A percentile compares a stretch with the other conserved stretches of the same genome.
Conservation (phyloP, 352 stramenopile species). For the Globisporangium takayamanum region DNA sequence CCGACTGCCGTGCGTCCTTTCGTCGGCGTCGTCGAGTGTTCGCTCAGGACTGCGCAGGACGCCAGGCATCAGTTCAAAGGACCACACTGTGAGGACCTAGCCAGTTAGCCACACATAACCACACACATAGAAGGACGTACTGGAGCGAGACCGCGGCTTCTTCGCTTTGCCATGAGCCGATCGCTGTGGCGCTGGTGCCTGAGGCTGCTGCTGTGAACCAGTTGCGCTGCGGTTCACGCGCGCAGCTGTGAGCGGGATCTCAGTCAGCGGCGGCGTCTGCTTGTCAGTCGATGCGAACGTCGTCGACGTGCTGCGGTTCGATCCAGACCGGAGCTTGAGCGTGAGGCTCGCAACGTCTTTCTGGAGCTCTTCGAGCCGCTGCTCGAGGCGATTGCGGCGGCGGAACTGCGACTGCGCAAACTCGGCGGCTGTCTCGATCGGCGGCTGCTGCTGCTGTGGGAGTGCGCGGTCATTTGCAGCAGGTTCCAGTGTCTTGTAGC, state of each 20-base stretch:
- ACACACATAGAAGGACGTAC: constrained; percentile 3
- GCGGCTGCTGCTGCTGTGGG: constrained; percentile 4
- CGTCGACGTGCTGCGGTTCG: constrained; percentile 25
- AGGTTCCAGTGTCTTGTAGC: constrained; percentile 8
- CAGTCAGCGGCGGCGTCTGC: constrained; percentile 11
- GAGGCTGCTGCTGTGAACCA: background rate
- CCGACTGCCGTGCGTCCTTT: constrained; percentile 7
- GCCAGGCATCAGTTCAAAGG: background rate
- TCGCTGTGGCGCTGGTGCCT: background rate
- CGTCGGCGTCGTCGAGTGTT: constrained; percentile 15
- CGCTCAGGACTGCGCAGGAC: constrained; percentile 13
- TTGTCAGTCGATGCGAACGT: constrained; percentile 21
- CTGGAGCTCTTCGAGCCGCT: constrained; percentile 64
- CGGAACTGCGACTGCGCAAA: constrained; percentile 37
- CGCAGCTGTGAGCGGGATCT: background rate
- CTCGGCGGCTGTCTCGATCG: constrained; percentile 5
- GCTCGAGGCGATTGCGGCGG: constrained; percentile 54
- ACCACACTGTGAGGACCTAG: background rate
- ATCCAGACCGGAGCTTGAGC: constrained; percentile 39
- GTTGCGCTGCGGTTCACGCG: background rate
- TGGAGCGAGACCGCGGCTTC: constrained; percentile 10
- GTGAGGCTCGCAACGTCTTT: constrained; percentile 72
- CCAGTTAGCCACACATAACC: background rate
- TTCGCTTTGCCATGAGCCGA: constrained; percentile 2
- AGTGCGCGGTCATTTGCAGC: background rate